These are phyloP conservation scores for Deuterostichococcus epilithicus DNA, from an alignment of 139 green algal species.

Conservation along the genomic window DNA sequence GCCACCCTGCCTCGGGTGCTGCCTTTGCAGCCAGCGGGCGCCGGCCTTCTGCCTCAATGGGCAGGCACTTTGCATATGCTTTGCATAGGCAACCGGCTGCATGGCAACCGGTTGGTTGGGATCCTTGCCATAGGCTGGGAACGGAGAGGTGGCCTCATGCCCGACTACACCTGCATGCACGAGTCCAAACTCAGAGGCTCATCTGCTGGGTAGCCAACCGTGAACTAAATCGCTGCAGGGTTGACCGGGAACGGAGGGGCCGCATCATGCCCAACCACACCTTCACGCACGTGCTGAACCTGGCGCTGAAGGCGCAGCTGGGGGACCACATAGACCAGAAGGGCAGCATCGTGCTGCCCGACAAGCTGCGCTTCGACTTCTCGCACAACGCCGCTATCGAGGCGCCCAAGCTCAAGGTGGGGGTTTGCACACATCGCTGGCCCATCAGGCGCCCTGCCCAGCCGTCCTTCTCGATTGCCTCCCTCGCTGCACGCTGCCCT, in stretches of 20 bases:
- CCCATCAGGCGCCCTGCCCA: too few species aligned
- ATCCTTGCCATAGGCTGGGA: constrained; percentile 82
- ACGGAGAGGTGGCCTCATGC: constrained; percentile 55
- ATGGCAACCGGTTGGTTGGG: too few species aligned
- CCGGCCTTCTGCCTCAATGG: too few species aligned
- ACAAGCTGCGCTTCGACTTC: constrained; percentile 98
- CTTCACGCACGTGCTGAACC: constrained; percentile 97
- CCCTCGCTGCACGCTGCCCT: not conserved
- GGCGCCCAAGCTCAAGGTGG: constrained; percentile 19
- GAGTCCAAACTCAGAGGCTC: not conserved
- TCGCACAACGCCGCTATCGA: constrained; percentile 75
- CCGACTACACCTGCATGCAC: constrained; percentile 91
- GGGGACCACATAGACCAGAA: constrained; percentile 96
- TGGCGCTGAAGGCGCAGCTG: constrained; percentile 74
- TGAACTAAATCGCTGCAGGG: constrained; percentile 11
- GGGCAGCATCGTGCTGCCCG: constrained; percentile 87
- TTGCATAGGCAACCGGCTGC: too few species aligned
- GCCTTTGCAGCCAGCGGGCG: too few species aligned
- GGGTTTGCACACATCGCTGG: constrained; percentile 4
- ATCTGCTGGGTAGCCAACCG: too few species aligned
- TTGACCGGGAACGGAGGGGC: constrained; percentile 79
- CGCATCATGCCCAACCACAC: constrained; percentile 96
- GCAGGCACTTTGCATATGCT: too few species aligned
- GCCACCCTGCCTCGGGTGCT: too few species aligned
- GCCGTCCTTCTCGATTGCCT: not conserved